Evolutionary conservation across 768 basidiomycete species (phyloP).

Genomic region (Kondoa malvinella): DNA sequence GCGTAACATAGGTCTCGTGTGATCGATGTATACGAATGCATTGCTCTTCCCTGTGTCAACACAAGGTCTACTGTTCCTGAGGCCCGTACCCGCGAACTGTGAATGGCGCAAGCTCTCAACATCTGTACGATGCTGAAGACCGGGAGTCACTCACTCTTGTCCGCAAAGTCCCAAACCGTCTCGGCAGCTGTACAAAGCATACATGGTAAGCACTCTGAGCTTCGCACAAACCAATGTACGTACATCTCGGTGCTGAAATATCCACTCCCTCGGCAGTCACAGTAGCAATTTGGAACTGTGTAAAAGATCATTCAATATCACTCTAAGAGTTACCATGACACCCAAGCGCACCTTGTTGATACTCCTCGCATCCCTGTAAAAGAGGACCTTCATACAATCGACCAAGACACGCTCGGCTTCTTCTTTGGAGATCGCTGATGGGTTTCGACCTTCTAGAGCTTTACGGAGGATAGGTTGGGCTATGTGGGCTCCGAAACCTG

Average conservation of each 20-base stretch:
- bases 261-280: constrained; percentile 57
- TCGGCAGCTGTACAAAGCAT: constrained; percentile 40
- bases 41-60: no score
- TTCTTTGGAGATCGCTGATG: constrained; percentile 47
- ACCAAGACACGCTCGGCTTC: constrained; percentile 63
- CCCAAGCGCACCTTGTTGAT: constrained; percentile 93
- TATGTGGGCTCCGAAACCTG: constrained; percentile 82
- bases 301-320: not conserved
- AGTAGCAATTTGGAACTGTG: constrained; percentile 84
- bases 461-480: constrained; percentile 82
- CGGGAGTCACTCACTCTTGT: constrained; percentile 74
- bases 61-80: constrained; percentile 86
- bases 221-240: not conserved
- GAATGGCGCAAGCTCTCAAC: not conserved
- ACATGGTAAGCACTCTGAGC: not conserved
- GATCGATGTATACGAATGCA: no score
- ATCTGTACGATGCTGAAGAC: constrained; percentile 34
- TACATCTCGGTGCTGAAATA: constrained; percentile 56
- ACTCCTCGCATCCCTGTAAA: constrained; percentile 88
- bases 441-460: constrained; percentile 63
- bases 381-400: constrained; percentile 78
- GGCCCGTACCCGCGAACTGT: constrained; percentile 45
- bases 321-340: constrained; percentile 20
- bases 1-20: no score
- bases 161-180: constrained; percentile 83